phyloP scores from a whole-genome alignment of 2,329 filamentous ascomycete genomes.

The Epichloe brachyelytri region DNA sequence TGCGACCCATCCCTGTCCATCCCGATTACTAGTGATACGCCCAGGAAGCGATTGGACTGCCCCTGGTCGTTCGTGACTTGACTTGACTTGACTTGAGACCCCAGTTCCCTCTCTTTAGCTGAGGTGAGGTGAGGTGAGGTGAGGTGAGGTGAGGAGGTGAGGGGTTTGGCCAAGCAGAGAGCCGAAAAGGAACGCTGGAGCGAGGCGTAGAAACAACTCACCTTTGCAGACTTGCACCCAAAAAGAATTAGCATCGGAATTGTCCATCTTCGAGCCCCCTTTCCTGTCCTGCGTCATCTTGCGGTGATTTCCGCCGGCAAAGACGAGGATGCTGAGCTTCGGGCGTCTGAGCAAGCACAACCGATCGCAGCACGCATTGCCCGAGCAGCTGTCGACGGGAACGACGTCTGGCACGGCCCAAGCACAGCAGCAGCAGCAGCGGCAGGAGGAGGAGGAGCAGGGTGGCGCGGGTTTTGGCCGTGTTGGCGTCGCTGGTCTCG shows the following conservation, averaged over 20 bases:
- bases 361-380: constrained; percentile 42
- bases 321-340: constrained; percentile 36
- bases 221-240: constrained; percentile 6
- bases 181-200: constrained; percentile 1
- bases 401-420: constrained; percentile 15
- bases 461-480: neutral
- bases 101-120: no score
- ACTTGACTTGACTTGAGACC: neutral
- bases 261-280: neutral
- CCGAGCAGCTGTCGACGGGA: constrained; percentile 27
- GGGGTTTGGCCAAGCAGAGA: constrained; percentile 3
- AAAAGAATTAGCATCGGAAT: constrained; percentile 3
- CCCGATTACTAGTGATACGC: no score
- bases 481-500: neutral
- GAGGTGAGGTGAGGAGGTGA: no score
- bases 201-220: constrained; percentile 5
- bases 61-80: neutral
- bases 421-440: neutral
- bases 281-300: constrained; percentile 1
- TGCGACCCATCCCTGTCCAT: neutral
- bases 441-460: neutral
- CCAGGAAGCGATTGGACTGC: neutral
- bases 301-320: neutral
- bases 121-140: no score
- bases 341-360: constrained; percentile 43